Base-by-base conservation (phyloP, 352 stramenopile genomes). In the Blastocystis hominis region DNA sequence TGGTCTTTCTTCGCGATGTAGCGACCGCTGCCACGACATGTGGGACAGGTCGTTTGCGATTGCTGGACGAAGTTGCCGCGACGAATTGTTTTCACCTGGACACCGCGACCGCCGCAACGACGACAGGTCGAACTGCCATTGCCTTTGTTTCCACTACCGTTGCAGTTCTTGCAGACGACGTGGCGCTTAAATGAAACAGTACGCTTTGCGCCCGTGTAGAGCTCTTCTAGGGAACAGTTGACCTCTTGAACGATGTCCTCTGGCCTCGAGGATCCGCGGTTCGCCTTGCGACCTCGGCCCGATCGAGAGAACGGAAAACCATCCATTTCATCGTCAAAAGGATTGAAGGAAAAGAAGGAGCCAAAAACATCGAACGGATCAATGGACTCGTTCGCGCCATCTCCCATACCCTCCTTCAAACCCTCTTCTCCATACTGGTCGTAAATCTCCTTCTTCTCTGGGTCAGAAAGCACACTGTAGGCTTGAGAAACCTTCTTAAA, bases 401-500 rank as follows among this genome's bases (percentile, higher is more conserved):
- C 63, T 13, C 24, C 34, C 10, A 76, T 10, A 13, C 90, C 90
- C 5, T 90, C 92, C 88, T 95, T 94, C 17, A 97, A 90, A 2
- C 93, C 94, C 84, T 95, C 93, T 87, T 96, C 94, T 15, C 94
- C 94, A 72, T 94, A 97, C 69, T 95, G 91, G 88, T 97, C 94
- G 84, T 95, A 97, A 44, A 95, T 93, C 86, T 94, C 90, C 61
- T 94, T 91, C 89, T 96, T 95, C 61, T 97, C 92, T 89, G 94
- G 94, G 90, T 97, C 94, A 86, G 92, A 95, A 47, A 97, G 91
- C 56, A 97, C 94, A 69, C 96, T 93, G 89, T 97, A 97, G 4
- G 94, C 94, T 56, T 95, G 92, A 38, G 91, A 92, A 44, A 97
- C 92, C 75, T 96, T 93, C 89, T 97, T 94, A 88, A 97, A 97